Percentiles rank a stretch among this genome's conserved stretches.
Evolutionary conservation across 208 protist genomes (phyloP).

Genomic region (Trypanosoma avium): DNA sequence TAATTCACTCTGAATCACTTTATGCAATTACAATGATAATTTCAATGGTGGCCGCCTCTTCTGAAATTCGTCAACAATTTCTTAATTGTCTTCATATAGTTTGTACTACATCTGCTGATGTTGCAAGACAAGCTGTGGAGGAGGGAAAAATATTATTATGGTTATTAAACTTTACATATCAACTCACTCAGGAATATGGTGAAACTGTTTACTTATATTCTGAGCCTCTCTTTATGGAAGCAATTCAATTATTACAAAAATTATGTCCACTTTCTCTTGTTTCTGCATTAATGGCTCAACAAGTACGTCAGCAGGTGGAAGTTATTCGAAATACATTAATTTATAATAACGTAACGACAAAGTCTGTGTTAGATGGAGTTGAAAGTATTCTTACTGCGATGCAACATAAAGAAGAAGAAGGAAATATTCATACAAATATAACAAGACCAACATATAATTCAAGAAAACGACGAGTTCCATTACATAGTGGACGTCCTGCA

Average conservation of each 20-base stretch:
- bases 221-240: constrained; percentile 57
- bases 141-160: constrained; percentile 59
- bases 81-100: constrained; percentile 42
- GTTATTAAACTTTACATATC: constrained; percentile 54
- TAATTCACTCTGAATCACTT: constrained; percentile 56
- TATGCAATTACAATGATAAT: constrained; percentile 60
- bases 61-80: constrained; percentile 42
- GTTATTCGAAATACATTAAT: constrained; percentile 21
- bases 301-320: constrained; percentile 24
- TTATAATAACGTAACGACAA: constrained; percentile 40
- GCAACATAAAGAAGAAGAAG: not conserved
- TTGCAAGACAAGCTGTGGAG: constrained; percentile 44
- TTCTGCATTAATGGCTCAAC: constrained; percentile 7
- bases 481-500: not conserved
- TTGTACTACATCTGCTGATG: constrained; percentile 46
- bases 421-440: not conserved
- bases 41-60: constrained; percentile 61
- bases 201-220: constrained; percentile 41
- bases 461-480: not conserved
- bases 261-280: constrained; percentile 9
- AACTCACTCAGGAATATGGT: constrained; percentile 71
- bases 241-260: constrained; percentile 32
- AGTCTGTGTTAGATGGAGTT: constrained; percentile 37
- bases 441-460: not conserved
- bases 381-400: constrained; percentile 24